Evolutionary conservation across 129 eudicot genomes (phyloP).

Genomic region (Helichrysum umbraculigerum): DNA sequence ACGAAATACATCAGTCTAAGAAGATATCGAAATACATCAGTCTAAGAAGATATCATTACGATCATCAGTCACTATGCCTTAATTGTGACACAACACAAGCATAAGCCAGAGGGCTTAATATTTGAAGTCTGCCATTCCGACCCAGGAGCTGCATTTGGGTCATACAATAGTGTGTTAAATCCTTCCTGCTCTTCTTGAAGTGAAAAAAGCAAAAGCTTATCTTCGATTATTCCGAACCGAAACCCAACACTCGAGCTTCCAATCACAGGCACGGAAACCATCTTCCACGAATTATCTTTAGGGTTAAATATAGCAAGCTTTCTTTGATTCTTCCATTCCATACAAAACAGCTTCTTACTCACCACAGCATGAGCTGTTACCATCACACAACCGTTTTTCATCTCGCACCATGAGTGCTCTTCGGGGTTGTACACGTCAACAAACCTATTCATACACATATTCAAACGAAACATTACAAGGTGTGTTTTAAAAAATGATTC

Average conservation of each 20-base stretch:
- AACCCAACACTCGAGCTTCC: slow-evolving; percentile 84
- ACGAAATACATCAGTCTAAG: neutral
- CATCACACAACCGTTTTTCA: slow-evolving; percentile 98
- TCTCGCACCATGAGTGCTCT: slow-evolving; percentile 69
- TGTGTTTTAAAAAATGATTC: too few species aligned
- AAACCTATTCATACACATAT: slow-evolving; percentile 27
- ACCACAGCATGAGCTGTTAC: slow-evolving; percentile 93
- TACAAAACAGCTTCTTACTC: slow-evolving; percentile 78
- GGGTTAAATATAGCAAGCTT: slow-evolving; percentile 67
- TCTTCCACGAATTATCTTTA: slow-evolving; percentile 73
- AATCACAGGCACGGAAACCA: slow-evolving; percentile 74
- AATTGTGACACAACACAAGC: slow-evolving; percentile 83
- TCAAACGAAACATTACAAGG: neutral
- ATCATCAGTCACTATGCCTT: slow-evolving; percentile 52
- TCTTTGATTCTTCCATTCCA: slow-evolving; percentile 95
- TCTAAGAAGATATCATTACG: neutral
- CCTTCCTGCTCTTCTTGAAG: slow-evolving; percentile 55
- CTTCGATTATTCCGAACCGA: slow-evolving; percentile 78
- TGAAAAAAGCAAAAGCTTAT: slow-evolving; percentile 68
- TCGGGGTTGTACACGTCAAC: slow-evolving; percentile 83
- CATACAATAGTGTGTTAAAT: slow-evolving; percentile 63
- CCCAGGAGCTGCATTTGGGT: slow-evolving; percentile 77
- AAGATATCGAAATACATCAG: neutral
- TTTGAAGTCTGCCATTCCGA: slow-evolving; percentile 73
- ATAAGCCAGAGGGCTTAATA: slow-evolving; percentile 76